Evolutionary conservation across 768 basidiomycete genomes (phyloP).

Genomic region (Agaricus sinodeliciosus): DNA sequence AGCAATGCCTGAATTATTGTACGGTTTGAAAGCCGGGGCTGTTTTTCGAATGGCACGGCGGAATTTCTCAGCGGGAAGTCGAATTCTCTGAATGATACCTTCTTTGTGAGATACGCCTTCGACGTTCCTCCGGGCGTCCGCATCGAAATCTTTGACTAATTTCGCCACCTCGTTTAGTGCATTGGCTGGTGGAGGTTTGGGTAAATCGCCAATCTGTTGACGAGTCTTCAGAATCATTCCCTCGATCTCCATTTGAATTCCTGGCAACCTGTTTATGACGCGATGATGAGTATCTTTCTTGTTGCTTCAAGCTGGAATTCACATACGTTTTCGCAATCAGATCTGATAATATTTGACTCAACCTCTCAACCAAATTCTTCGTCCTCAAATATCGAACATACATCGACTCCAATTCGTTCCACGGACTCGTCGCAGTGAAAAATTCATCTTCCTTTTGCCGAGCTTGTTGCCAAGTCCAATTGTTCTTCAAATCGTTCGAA

Average conservation of each 20-base stretch:
- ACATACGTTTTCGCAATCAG: constrained; percentile 54
- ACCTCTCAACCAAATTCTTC: constrained; percentile 42
- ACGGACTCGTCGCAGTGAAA: constrained; percentile 46
- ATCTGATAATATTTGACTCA: constrained; percentile 57
- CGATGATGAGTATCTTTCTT: no score
- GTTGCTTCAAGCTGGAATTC: background rate
- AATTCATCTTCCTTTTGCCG: constrained; percentile 49
- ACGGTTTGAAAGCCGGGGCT: constrained; percentile 54
- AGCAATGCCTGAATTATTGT: constrained; percentile 15
- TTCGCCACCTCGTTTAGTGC: constrained; percentile 50
- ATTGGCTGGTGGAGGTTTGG: constrained; percentile 47
- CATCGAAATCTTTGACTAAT: constrained; percentile 39
- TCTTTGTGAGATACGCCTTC: constrained; percentile 46
- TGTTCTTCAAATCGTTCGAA: constrained; percentile 41
- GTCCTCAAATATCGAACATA: constrained; percentile 49
- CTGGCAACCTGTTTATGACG: constrained; percentile 44
- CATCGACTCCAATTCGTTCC: constrained; percentile 44
- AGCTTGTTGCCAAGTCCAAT: constrained; percentile 58
- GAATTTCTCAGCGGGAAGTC: constrained; percentile 42
- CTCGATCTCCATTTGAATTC: constrained; percentile 54
- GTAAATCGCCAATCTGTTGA: constrained; percentile 24
- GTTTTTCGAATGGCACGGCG: constrained; percentile 40
- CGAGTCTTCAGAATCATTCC: constrained; percentile 34
- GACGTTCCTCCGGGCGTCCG: constrained; percentile 36
- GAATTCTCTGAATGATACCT: constrained; percentile 52